Percentiles rank a stretch among this genome's conserved stretches.
Evolutionary conservation across 2,329 filamentous ascomycete species (phyloP).

Genomic region (Fonsecaea pugnacius): DNA sequence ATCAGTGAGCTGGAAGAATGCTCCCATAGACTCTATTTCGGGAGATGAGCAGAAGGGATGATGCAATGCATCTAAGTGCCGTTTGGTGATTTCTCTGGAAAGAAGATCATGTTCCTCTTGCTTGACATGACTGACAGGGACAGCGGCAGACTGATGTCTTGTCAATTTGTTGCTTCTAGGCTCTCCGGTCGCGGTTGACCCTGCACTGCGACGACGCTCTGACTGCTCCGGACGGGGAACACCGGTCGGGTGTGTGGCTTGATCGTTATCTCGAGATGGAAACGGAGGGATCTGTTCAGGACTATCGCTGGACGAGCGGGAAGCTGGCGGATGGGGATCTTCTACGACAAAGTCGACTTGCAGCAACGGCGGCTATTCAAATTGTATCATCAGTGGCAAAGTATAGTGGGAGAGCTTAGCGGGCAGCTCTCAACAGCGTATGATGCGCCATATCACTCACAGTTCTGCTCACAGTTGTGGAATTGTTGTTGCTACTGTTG

Average conservation of each 20-base stretch:
- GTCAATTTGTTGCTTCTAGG: neutral
- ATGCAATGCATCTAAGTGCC: neutral
- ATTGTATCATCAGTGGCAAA: neutral
- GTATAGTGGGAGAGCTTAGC: neutral
- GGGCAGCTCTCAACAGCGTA: neutral
- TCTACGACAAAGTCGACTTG: constrained; percentile 19
- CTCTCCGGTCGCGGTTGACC: neutral
- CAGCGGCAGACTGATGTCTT: neutral
- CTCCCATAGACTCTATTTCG: constrained; percentile 6
- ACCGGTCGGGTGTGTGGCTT: neutral
- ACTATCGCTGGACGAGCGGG: constrained; percentile 4
- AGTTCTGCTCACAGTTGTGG: neutral
- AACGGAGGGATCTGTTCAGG: constrained; percentile 1
- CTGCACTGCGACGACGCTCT: constrained; percentile 8
- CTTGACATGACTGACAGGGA: neutral
- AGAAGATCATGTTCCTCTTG: neutral
- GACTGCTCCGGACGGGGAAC: neutral
- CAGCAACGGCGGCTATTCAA: constrained; percentile 5
- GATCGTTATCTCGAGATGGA: neutral
- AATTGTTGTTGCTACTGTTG: constrained; percentile 1
- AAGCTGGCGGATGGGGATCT: constrained; percentile 5
- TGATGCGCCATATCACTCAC: constrained; percentile 1
- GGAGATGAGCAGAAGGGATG: constrained; percentile 1
- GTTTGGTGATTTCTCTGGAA: neutral
- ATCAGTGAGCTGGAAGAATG: constrained; percentile 10